Percentiles rank a stretch among this genome's conserved stretches.
These are phyloP conservation scores for Dactylellina haptotyla DNA, from an alignment of 2,329 filamentous ascomycete species.

Conservation along the genomic window DNA sequence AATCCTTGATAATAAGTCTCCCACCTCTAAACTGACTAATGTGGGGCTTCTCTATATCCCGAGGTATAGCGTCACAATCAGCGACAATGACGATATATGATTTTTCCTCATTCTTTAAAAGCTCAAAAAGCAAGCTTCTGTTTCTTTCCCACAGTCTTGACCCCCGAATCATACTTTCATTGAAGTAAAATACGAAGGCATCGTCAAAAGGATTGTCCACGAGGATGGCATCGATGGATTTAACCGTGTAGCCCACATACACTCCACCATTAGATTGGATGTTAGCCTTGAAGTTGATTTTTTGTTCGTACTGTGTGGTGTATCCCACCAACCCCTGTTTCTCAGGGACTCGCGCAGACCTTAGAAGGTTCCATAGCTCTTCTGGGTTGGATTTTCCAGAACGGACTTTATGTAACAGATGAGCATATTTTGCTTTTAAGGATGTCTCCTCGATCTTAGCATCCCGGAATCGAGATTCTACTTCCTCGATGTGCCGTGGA, in stretches of 20 bases:
- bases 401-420: conserved; percentile 52
- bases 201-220: conserved; percentile 16
- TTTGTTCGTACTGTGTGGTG: conserved; percentile 37
- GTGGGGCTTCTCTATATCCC: conserved; percentile 47
- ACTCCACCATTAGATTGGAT: conserved; percentile 55
- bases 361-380: conserved; percentile 40
- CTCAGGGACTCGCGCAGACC: not conserved
- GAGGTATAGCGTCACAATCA: conserved; percentile 56
- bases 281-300: conserved; percentile 56
- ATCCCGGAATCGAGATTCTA: conserved; percentile 30
- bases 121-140: conserved; percentile 54
- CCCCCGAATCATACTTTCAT: conserved; percentile 36
- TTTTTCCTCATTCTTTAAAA: conserved; percentile 50
- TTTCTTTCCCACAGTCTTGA: conserved; percentile 55
- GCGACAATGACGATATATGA: conserved; percentile 52
- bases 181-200: conserved; percentile 58
- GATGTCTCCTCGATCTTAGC: conserved; percentile 23
- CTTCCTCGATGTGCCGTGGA: conserved; percentile 43
- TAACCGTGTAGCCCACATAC: conserved; percentile 56
- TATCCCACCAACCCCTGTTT: conserved; percentile 3
- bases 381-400: conserved; percentile 39
- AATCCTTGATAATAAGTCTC: conserved; percentile 47
- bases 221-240: conserved; percentile 25
- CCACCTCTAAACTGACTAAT: conserved; percentile 55
- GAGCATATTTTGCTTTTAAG: conserved; percentile 45